Conservation (phyloP, 345 rosid species). For the Eucalyptus regnans region DNA sequence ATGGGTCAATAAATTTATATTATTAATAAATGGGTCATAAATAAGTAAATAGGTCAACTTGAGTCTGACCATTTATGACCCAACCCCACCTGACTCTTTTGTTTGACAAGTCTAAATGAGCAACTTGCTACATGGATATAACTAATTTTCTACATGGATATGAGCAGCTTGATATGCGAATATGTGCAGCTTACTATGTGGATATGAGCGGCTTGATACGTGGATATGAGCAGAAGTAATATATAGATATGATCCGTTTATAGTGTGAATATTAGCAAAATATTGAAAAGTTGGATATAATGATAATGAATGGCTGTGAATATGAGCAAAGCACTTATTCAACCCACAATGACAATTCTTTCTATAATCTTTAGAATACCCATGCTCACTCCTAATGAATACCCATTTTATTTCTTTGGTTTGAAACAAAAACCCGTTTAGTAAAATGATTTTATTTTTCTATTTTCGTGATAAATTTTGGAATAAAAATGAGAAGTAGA, state of each 20-base stretch:
- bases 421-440: rapidly evolving
- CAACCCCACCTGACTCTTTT: too few species aligned
- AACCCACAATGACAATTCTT: background rate
- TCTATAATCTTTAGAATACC: background rate
- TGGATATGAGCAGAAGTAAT: background rate
- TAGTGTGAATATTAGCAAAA: background rate
- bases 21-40: too few species aligned
- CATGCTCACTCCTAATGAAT: too few species aligned
- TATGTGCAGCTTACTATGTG: background rate
- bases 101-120: too few species aligned
- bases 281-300: background rate
- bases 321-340: background rate
- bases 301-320: background rate
- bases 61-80: too few species aligned
- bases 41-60: too few species aligned
- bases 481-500: too few species aligned
- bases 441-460: too few species aligned
- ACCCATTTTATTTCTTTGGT: too few species aligned
- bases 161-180: background rate
- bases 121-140: background rate
- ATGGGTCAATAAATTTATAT: too few species aligned
- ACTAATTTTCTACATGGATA: background rate
- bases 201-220: background rate
- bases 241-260: background rate
- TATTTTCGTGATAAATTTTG: too few species aligned